Evolutionary conservation across 2,329 filamentous ascomycete species (phyloP).

Genomic region (Claviceps paspali): DNA sequence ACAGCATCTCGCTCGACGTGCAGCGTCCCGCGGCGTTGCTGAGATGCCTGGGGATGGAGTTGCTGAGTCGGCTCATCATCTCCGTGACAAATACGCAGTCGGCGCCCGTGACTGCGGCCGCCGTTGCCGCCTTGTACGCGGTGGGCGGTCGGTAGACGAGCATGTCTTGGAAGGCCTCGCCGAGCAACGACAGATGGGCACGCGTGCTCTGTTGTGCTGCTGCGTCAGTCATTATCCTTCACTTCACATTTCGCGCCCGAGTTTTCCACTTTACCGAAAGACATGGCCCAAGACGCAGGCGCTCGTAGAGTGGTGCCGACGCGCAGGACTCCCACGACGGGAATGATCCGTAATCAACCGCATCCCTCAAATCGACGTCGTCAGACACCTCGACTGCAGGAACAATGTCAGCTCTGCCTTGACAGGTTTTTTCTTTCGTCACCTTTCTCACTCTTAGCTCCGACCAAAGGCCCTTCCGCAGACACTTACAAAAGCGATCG

Average conservation of each 20-base stretch:
- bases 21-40: slow-evolving; percentile 16
- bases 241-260: too few relatives aligned
- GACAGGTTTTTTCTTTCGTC: too few relatives aligned
- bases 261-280: slow-evolving; percentile 38
- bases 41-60: slow-evolving; percentile 26
- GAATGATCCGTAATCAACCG: slow-evolving; percentile 37
- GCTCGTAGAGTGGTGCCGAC: slow-evolving; percentile 24
- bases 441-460: too few relatives aligned
- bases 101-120: slow-evolving; percentile 19
- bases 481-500: slow-evolving; percentile 29
- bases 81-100: slow-evolving; percentile 31
- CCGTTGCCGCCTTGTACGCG: slow-evolving; percentile 31
- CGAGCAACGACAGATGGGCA: slow-evolving; percentile 30
- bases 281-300: slow-evolving; percentile 33
- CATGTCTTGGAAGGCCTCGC: slow-evolving; percentile 37
- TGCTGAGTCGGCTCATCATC: slow-evolving; percentile 25
- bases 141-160: slow-evolving; percentile 32
- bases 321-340: slow-evolving; percentile 28
- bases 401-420: too few relatives aligned
- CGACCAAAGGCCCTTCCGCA: too few relatives aligned
- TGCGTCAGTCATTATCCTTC: too few relatives aligned
- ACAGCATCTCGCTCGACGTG: slow-evolving; percentile 26
- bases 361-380: slow-evolving; percentile 23
- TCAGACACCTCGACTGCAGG: slow-evolving; percentile 29
- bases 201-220: slow-evolving; percentile 35